These are phyloP conservation scores for Acrocalymma vagum DNA, from an alignment of 2,329 filamentous ascomycete genomes.

Conservation along the genomic window DNA sequence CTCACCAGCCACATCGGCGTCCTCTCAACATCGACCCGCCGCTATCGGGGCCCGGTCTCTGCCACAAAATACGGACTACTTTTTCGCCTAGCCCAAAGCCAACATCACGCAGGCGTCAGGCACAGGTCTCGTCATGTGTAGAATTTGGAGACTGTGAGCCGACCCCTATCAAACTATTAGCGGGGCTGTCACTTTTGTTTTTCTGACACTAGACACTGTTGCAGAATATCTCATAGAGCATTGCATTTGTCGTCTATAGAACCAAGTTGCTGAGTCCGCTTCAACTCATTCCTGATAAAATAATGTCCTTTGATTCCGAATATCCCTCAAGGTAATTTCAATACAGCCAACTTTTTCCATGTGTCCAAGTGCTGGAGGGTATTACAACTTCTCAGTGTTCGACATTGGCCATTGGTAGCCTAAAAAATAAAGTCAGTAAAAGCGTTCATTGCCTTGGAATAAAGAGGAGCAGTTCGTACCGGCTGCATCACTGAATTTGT, in stretches of 20 bases:
- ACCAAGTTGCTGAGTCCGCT: not conserved
- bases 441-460: no score
- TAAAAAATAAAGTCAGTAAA: slow-evolving; percentile 28
- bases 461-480: slow-evolving; percentile 55
- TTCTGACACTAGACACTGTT: no score
- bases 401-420: slow-evolving; percentile 52
- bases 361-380: slow-evolving; percentile 7
- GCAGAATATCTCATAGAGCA: no score
- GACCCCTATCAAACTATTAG: no score
- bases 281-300: not conserved
- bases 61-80: no score
- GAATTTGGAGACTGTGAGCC: not conserved
- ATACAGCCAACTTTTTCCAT: slow-evolving; percentile 25
- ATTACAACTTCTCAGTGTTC: slow-evolving; percentile 45
- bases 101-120: no score
- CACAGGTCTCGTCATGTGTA: no score
- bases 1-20: slow-evolving; percentile 2
- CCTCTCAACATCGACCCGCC: slow-evolving; percentile 4
- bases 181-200: no score
- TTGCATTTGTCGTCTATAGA: no score
- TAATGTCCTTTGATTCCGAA: slow-evolving; percentile 2
- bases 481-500: slow-evolving; percentile 97
- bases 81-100: no score
- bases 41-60: slow-evolving; percentile 13
- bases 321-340: slow-evolving; percentile 22